These are phyloP conservation scores for Tricholoma sp. DNA, from an alignment of 768 basidiomycete genomes.

Conservation along the genomic window DNA sequence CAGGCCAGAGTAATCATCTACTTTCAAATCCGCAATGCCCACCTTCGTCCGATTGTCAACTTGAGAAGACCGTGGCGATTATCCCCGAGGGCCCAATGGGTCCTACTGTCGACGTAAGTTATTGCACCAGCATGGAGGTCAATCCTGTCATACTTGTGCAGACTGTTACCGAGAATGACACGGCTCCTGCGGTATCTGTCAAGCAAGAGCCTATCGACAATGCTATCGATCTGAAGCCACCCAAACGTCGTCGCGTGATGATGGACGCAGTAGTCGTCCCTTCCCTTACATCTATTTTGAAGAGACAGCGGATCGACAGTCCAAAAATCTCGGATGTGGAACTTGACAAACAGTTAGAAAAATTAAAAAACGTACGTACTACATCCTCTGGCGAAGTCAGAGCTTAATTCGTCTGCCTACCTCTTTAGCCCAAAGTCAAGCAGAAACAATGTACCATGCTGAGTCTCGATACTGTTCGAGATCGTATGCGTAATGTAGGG, in stretches of 20 bases:
- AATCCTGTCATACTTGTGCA: too few species aligned
- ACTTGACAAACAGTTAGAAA: background rate
- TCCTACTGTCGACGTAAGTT: too few species aligned
- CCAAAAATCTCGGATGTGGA: background rate
- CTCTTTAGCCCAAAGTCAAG: background rate
- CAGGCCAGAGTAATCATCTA: too few species aligned
- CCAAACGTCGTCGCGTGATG: background rate
- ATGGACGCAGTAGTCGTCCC: slow-evolving; percentile 1
- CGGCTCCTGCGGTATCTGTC: background rate
- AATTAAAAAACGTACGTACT: background rate
- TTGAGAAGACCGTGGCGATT: too few species aligned
- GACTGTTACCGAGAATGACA: too few species aligned
- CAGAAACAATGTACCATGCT: background rate
- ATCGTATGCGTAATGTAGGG: slow-evolving; percentile 4
- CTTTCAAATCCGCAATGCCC: too few species aligned
- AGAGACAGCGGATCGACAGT: background rate
- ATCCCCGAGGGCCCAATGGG: too few species aligned
- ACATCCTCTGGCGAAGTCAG: background rate
- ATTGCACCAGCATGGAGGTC: too few species aligned
- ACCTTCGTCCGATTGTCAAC: too few species aligned
- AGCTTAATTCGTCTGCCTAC: background rate
- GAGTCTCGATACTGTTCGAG: slow-evolving; percentile 8
- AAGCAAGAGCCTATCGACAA: background rate
- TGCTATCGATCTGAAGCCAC: background rate
- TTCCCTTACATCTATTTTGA: background rate